Conservation (phyloP, 805 yeast species). For the Kodamaea restingae region DNA sequence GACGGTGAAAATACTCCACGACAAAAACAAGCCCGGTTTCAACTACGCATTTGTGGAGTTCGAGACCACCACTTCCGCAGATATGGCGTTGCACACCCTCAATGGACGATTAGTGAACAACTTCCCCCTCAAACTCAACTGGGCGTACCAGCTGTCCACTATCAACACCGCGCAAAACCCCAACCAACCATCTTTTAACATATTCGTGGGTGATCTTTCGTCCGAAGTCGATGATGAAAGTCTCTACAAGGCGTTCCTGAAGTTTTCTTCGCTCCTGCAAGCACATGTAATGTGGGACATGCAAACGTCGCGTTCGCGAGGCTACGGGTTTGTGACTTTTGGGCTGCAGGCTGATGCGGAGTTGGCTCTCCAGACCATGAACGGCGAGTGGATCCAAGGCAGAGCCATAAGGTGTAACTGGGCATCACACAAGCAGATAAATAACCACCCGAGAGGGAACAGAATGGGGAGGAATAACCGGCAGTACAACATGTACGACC, state of each 20-base stretch:
- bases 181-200: conserved; percentile 55
- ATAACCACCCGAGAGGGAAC: conserved; percentile 5
- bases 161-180: conserved; percentile 37
- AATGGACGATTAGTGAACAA: conserved; percentile 56
- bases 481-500: conserved; percentile 15
- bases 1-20: conserved; percentile 67
- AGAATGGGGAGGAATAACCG: conserved; percentile 11
- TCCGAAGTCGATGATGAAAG: conserved; percentile 79
- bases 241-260: conserved; percentile 52
- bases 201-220: conserved; percentile 84
- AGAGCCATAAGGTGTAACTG: conserved; percentile 81
- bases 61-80: conserved; percentile 54
- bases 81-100: conserved; percentile 54
- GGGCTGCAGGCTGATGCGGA: conserved; percentile 65
- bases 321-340: conserved; percentile 88
- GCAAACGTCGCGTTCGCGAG: conserved; percentile 89
- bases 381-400: conserved; percentile 68
- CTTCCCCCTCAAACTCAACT: conserved; percentile 60
- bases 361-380: conserved; percentile 65
- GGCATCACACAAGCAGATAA: conserved; percentile 68
- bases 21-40: conserved; percentile 67
- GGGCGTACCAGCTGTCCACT: conserved; percentile 83
- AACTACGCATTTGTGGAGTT: conserved; percentile 85
- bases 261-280: conserved; percentile 60
- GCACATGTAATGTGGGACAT: conserved; percentile 98